Percentiles rank a stretch among this genome's conserved stretches.
phyloP scores from a whole-genome alignment of 805 yeast genomes.

The Suhomyces faveliae region DNA sequence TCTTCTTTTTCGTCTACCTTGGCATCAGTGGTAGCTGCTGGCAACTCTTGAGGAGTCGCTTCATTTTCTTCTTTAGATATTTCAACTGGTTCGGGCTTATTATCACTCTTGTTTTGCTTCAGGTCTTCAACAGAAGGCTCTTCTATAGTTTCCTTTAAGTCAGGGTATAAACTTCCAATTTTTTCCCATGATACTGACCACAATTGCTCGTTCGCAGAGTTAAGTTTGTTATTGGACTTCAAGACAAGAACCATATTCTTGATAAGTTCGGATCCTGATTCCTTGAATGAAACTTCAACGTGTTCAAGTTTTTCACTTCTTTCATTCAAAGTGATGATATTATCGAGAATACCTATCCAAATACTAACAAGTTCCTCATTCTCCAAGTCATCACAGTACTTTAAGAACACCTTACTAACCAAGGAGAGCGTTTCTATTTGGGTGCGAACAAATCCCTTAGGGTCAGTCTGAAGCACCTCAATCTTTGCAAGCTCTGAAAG shows the following conservation, averaged over 20 bases:
- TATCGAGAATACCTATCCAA: conserved; percentile 39
- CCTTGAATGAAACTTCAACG: conserved; percentile 18
- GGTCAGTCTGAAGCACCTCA: conserved; percentile 57
- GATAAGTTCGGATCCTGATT: conserved; percentile 36
- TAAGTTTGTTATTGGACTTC: conserved; percentile 25
- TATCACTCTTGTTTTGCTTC: neutral
- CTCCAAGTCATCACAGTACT: conserved; percentile 27
- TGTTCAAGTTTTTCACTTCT: conserved; percentile 16
- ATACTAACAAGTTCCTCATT: conserved; percentile 21
- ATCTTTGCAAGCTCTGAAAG: conserved; percentile 64
- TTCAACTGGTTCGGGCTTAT: neutral
- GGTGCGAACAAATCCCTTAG: conserved; percentile 60
- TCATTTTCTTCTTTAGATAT: neutral
- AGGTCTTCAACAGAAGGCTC: neutral
- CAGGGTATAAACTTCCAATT: conserved; percentile 29
- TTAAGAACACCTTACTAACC: conserved; percentile 55
- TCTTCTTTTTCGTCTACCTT: neutral
- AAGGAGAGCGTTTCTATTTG: conserved; percentile 66
- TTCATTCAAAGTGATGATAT: conserved; percentile 27
- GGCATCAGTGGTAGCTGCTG: neutral
- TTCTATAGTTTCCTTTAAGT: conserved; percentile 12
- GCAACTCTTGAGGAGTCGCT: neutral
- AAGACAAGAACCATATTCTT: conserved; percentile 44
- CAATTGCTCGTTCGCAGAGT: conserved; percentile 19
- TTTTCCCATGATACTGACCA: conserved; percentile 36